These are phyloP conservation scores for Hura crepitans DNA, from an alignment of 441 rosid genomes.

Conservation along the genomic window DNA sequence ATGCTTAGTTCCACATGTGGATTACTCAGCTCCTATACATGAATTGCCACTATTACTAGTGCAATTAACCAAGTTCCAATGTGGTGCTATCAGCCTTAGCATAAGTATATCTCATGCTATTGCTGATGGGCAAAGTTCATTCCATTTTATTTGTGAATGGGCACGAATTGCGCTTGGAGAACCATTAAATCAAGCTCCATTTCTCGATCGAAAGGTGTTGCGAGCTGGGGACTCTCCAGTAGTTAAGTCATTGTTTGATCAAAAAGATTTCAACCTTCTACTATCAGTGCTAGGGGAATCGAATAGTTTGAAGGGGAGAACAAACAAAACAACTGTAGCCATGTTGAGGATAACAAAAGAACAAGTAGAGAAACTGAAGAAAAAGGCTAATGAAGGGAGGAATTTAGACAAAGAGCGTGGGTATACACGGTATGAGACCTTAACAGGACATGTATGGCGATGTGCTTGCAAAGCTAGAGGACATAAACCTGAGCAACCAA, in stretches of 20 bases:
- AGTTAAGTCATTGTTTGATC: conserved; percentile 14
- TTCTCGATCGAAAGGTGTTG: conserved; percentile 36
- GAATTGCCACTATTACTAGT: conserved; percentile 43
- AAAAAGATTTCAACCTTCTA: conserved; percentile 37
- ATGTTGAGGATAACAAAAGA: conserved; percentile 37
- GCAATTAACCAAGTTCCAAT: conserved; percentile 51
- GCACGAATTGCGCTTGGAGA: conserved; percentile 45
- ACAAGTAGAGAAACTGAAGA: conserved; percentile 43
- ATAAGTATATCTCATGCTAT: conserved; percentile 45
- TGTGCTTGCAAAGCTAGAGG: conserved; percentile 52
- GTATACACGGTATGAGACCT: conserved; percentile 44
- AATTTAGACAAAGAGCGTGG: conserved; percentile 1
- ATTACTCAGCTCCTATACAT: conserved; percentile 30
- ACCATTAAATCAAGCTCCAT: conserved; percentile 25
- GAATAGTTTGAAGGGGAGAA: conserved; percentile 31
- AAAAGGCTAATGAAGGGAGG: conserved; percentile 21
- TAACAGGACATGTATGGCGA: conserved; percentile 54
- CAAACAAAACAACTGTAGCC: conserved; percentile 39
- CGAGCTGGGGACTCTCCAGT: conserved; percentile 33
- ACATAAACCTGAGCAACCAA: conserved; percentile 42
- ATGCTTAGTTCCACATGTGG: conserved; percentile 39
- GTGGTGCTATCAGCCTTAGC: conserved; percentile 48
- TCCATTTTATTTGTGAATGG: conserved; percentile 53
- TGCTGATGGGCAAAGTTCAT: conserved; percentile 53
- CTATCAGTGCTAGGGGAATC: conserved; percentile 42